Evolutionary conservation across 179 eudicot species (phyloP).

Genomic region (Camellia oleifera): DNA sequence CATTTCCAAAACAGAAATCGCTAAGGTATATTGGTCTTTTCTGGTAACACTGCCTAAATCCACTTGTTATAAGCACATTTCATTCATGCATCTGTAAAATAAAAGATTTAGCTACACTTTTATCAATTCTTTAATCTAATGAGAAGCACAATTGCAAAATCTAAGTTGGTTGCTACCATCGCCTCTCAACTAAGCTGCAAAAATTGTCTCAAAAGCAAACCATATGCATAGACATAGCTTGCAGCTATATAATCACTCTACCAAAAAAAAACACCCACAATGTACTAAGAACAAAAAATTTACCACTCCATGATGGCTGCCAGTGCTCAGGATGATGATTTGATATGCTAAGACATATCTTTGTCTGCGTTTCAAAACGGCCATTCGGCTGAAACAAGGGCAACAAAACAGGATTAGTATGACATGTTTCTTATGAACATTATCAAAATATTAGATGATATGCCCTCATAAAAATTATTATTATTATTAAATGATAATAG

Average conservation of each 20-base stretch:
- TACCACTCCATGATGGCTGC: conserved; percentile 99
- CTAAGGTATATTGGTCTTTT: too few relatives aligned
- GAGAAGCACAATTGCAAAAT: background rate
- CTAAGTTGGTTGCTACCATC: background rate
- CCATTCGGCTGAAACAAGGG: conserved; percentile 79
- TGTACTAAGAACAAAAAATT: background rate
- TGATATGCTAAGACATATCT: conserved; percentile 96
- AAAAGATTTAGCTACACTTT: too few relatives aligned
- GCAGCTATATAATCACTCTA: background rate
- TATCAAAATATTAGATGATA: background rate
- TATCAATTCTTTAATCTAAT: background rate
- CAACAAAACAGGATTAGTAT: background rate
- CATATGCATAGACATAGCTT: background rate
- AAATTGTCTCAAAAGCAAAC: background rate
- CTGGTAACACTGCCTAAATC: too few relatives aligned
- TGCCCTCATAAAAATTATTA: too few relatives aligned
- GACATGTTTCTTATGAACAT: background rate
- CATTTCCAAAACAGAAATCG: too few relatives aligned
- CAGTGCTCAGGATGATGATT: conserved; percentile 99
- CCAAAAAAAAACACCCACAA: background rate
- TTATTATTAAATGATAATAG: too few relatives aligned
- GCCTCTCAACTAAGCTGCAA: background rate
- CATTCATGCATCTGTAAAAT: too few relatives aligned
- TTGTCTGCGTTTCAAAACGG: conserved; percentile 97
- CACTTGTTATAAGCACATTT: too few relatives aligned